Evolutionary conservation across 257 asterid species (phyloP).

Genomic region (Plantago major): DNA sequence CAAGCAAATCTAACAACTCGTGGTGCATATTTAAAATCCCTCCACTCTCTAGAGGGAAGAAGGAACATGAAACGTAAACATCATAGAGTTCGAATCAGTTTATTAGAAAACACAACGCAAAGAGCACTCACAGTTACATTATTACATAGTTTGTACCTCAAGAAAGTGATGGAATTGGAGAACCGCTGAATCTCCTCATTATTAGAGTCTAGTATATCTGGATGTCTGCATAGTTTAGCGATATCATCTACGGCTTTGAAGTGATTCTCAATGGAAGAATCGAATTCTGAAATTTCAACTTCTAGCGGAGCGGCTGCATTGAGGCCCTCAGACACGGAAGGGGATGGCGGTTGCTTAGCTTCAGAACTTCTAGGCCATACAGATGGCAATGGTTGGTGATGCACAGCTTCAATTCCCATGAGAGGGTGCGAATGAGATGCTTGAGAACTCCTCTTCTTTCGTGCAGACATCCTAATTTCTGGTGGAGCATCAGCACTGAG

Average conservation of each 20-base stretch:
- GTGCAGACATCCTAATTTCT: too few species aligned
- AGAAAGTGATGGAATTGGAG: too few species aligned
- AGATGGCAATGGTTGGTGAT: too few species aligned
- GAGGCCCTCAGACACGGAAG: constrained; percentile 14
- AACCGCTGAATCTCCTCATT: too few species aligned
- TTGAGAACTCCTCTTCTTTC: too few species aligned
- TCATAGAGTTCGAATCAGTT: not conserved
- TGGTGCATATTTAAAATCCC: constrained; percentile 56
- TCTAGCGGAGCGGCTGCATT: constrained; percentile 21
- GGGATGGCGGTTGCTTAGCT: not conserved
- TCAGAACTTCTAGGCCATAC: too few species aligned
- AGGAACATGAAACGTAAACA: not conserved
- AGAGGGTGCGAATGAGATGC: too few species aligned
- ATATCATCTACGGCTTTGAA: constrained; percentile 48
- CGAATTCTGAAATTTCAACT: constrained; percentile 47
- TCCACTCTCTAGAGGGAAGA: constrained; percentile 59
- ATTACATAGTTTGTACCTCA: constrained; percentile 49
- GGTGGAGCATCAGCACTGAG: too few species aligned
- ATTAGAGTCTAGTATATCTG: constrained; percentile 29
- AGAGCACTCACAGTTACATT: not conserved
- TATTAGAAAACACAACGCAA: constrained; percentile 3
- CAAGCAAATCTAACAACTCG: constrained; percentile 57
- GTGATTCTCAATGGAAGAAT: constrained; percentile 71
- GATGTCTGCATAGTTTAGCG: constrained; percentile 44
- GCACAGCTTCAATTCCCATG: too few species aligned